A percentile compares a stretch with the other conserved stretches of the same genome.
phyloP scores from a whole-genome alignment of 2,329 filamentous ascomycete species.

The Colletotrichum lini region DNA sequence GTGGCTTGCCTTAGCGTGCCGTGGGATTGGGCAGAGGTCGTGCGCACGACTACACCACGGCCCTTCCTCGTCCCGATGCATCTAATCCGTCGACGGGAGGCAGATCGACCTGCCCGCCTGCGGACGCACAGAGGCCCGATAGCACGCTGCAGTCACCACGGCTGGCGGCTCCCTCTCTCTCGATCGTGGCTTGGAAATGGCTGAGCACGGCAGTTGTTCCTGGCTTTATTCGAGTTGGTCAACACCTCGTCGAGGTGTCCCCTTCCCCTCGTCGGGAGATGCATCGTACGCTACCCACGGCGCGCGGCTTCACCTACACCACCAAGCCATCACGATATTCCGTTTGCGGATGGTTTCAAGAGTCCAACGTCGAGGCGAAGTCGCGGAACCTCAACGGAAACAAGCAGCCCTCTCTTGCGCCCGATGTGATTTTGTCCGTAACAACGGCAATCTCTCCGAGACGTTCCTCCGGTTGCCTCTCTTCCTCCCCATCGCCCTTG shows the following conservation, averaged over 20 bases:
- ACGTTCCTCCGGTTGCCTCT: too few species aligned
- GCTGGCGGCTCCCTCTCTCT: neutral
- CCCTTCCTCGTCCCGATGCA: neutral
- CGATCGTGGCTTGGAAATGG: neutral
- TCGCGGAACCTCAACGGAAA: neutral
- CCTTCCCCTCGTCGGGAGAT: neutral
- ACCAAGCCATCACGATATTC: neutral
- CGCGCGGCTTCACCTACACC: neutral
- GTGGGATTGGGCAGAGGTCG: slow-evolving; percentile 3
- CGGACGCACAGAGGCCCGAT: neutral
- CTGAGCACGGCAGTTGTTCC: slow-evolving; percentile 10
- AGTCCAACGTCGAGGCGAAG: slow-evolving; percentile 2
- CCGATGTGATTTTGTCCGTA: slow-evolving; percentile 5
- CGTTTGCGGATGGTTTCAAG: slow-evolving; percentile 17
- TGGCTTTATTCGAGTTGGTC: neutral
- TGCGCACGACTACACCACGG: neutral
- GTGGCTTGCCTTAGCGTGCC: neutral
- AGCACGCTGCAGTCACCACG: neutral
- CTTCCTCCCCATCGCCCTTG: neutral
- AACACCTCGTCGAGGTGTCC: neutral
- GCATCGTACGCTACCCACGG: neutral
- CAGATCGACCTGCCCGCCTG: neutral
- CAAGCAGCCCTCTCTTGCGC: neutral
- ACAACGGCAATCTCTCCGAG: neutral
- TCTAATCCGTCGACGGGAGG: neutral